phyloP scores from a whole-genome alignment of 2,329 filamentous ascomycete genomes.

The Cladophialophora yegresii region DNA sequence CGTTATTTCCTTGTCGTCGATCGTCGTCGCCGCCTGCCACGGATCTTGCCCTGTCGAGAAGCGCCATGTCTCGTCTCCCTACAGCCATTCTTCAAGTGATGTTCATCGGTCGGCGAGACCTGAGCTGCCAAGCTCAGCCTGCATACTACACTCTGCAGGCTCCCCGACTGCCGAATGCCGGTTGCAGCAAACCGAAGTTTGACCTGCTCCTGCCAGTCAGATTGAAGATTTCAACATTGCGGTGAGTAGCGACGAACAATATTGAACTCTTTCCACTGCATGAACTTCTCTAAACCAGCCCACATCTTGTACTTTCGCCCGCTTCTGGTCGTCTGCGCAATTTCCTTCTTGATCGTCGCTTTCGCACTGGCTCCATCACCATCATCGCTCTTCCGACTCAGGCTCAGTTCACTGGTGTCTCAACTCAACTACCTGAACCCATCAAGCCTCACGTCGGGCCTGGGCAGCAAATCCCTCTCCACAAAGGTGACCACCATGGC shows the following conservation, averaged over 20 bases:
- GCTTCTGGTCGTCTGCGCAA: constrained; percentile 20
- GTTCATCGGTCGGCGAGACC: background rate
- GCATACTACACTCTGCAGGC: background rate
- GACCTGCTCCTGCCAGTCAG: background rate
- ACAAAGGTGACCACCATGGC: constrained; percentile 40
- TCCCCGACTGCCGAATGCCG: background rate
- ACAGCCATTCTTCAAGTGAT: background rate
- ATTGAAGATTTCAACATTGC: constrained; percentile 5
- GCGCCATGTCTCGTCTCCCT: background rate
- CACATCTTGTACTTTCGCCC: constrained; percentile 2
- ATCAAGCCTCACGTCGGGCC: constrained; percentile 5
- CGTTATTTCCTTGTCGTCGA: background rate
- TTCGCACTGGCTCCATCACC: constrained; percentile 31
- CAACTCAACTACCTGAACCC: constrained; percentile 14
- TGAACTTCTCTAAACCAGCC: constrained; percentile 1
- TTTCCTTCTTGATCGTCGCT: constrained; percentile 25
- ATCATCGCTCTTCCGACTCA: constrained; percentile 21
- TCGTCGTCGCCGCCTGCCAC: background rate
- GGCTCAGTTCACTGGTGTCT: constrained; percentile 19
- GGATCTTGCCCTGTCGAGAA: background rate
- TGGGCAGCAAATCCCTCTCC: constrained; percentile 23
- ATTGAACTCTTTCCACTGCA: constrained; percentile 12
- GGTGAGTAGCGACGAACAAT: constrained; percentile 2
- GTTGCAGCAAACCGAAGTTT: background rate
- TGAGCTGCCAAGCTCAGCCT: background rate